A percentile compares a stretch with the other conserved stretches of the same genome.
phyloP scores from a whole-genome alignment of 192 early-diverging fungal species.

The Lobosporangium transversale region DNA sequence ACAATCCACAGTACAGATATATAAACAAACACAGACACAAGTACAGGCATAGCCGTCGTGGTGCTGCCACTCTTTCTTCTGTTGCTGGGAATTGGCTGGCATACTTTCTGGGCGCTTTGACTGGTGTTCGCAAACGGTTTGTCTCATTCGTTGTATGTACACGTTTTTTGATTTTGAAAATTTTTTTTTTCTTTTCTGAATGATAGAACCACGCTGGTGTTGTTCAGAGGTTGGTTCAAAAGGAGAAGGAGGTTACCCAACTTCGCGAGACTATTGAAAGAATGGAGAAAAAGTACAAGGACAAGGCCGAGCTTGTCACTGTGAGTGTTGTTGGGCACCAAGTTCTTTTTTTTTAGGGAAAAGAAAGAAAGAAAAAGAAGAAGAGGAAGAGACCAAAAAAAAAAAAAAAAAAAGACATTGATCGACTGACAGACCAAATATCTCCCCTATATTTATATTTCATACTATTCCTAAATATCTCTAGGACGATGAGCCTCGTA shows the following conservation, averaged over 20 bases:
- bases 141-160: too few species aligned
- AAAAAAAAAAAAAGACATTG: too few species aligned
- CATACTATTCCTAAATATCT: not conserved
- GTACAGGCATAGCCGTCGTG: too few species aligned
- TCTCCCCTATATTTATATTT: not conserved
- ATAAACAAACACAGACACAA: too few species aligned
- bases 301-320: conserved; percentile 50
- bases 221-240: conserved; percentile 50
- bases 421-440: too few species aligned
- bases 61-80: not conserved
- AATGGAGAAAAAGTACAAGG: conserved; percentile 53
- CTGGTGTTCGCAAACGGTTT: not conserved
- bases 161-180: not conserved
- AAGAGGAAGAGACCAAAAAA: too few species aligned
- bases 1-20: too few species aligned
- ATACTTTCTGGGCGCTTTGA: not conserved
- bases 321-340: conserved; percentile 28
- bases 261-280: conserved; percentile 49
- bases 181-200: not conserved
- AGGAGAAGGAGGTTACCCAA: conserved; percentile 47
- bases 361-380: too few species aligned
- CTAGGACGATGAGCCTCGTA: conserved; percentile 51
- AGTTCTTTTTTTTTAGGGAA: too few species aligned
- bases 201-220: conserved; percentile 49
- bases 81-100: not conserved